phyloP scores from a whole-genome alignment of 2,329 filamentous ascomycete species.

The Myriosclerotinia curreyana region DNA sequence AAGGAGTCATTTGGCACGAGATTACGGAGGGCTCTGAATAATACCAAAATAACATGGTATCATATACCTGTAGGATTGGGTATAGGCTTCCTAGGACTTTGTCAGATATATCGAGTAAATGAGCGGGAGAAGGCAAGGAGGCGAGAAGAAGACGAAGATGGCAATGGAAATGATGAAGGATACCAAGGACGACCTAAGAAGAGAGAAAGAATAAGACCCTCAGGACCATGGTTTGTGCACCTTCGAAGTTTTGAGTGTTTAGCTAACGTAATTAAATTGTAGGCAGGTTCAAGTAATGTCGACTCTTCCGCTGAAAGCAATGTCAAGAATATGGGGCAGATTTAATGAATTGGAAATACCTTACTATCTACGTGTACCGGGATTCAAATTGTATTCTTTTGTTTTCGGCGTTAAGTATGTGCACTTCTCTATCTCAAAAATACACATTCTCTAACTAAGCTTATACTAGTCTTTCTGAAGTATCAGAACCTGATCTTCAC shows the following conservation, averaged over 20 bases:
- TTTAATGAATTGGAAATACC: constrained; percentile 73
- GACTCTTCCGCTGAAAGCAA: constrained; percentile 67
- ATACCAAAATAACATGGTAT: constrained; percentile 68
- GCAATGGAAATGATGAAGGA: constrained; percentile 43
- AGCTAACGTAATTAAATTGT: constrained; percentile 24
- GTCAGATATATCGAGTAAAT: constrained; percentile 62
- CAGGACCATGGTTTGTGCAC: constrained; percentile 58
- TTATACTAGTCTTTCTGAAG: constrained; percentile 66
- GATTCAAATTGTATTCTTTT: constrained; percentile 71
- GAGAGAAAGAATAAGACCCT: constrained; percentile 59
- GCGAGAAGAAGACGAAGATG: constrained; percentile 40
- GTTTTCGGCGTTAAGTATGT: constrained; percentile 67
- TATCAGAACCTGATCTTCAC: constrained; percentile 83
- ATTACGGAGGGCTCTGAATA: constrained; percentile 55
- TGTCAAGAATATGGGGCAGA: constrained; percentile 68
- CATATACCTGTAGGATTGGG: constrained; percentile 68
- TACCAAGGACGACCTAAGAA: constrained; percentile 44
- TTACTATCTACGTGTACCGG: constrained; percentile 66
- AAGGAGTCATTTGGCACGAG: constrained; percentile 41
- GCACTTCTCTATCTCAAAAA: not conserved
- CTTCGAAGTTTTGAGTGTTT: not conserved
- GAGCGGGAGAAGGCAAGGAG: constrained; percentile 46
- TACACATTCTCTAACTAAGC: constrained; percentile 26
- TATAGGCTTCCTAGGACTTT: constrained; percentile 62
- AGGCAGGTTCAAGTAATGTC: constrained; percentile 73